Percentiles rank a stretch among this genome's conserved stretches.
Conservation (phyloP, 352 stramenopile genomes). For the Globisporangium perplexum region DNA sequence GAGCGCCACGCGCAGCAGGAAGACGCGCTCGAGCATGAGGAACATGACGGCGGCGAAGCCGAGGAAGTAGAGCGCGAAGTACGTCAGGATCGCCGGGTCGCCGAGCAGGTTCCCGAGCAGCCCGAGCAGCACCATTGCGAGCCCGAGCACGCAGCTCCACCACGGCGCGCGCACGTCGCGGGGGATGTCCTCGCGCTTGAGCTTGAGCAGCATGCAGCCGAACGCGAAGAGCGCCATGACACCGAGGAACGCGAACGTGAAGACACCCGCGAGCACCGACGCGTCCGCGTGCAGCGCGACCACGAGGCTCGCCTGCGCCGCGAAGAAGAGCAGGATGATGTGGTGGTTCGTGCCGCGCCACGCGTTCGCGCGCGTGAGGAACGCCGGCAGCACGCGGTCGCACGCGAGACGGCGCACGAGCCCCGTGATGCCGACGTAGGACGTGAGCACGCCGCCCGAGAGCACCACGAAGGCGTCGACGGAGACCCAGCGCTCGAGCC, state of each 20-base stretch:
- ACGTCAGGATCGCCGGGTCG: slow-evolving; percentile 38
- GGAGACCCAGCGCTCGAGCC: slow-evolving; percentile 47
- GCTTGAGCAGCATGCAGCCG: slow-evolving; percentile 81
- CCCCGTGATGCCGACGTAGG: slow-evolving; percentile 76
- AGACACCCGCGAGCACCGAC: slow-evolving; percentile 68
- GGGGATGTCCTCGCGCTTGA: slow-evolving; percentile 73
- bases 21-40: slow-evolving; percentile 49
- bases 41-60: slow-evolving; percentile 34
- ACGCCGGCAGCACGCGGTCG: slow-evolving; percentile 53
- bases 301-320: slow-evolving; percentile 60
- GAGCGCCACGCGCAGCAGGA: slow-evolving; percentile 27
- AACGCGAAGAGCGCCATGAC: slow-evolving; percentile 81
- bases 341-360: slow-evolving; percentile 65
- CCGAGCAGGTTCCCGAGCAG: slow-evolving; percentile 26
- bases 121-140: slow-evolving; percentile 18
- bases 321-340: slow-evolving; percentile 70
- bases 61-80: slow-evolving; percentile 56
- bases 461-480: slow-evolving; percentile 88
- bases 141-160: slow-evolving; percentile 17
- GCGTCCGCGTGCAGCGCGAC: slow-evolving; percentile 68
- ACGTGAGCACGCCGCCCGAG: slow-evolving; percentile 76
- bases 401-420: slow-evolving; percentile 64
- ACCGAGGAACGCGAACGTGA: slow-evolving; percentile 79
- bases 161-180: slow-evolving; percentile 39
- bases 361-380: slow-evolving; percentile 53